Evolutionary conservation across 805 yeast genomes (phyloP), one percentile per base, ranked within the genome.

Genomic region (Tetrapisispora fleetii): DNA sequence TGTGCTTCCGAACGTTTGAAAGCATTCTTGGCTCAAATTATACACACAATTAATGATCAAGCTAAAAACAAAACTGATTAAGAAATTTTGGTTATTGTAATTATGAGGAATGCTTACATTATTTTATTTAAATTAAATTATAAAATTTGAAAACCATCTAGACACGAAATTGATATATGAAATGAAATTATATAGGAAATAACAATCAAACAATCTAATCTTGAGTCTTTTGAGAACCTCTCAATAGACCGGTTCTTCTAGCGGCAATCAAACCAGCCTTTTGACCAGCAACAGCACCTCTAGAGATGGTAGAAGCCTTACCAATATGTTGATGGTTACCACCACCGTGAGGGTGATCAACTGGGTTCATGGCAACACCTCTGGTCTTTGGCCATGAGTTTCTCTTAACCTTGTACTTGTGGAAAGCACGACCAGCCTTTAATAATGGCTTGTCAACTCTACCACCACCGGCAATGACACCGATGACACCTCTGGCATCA

Each of bases 301-400:
- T 88, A 66, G 95, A 84, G 69, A 91, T 91, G 70, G 98, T 91
- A 68, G 98, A 91, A 70, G 98, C 97, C 83, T 91, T 91, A 89
- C 98, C 98, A 80, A 90, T 91, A 77, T 91, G 98, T 82, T 91
- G 98, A 79, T 91, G 98, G 96, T 90, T 90, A 91, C 99, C 99
- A 91, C 99, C 98, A 87, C 99, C 99, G 77, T 91, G 99, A 75
- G 99, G 99, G 82, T 91, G 99, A 76, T 91, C 99, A 75, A 91
- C 99, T 76, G 98, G 98, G 81, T 91, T 91, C 99, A 93, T 91
- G 75, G 99, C 99, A 74, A 91, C 98, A 91, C 98, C 99, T 82
- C 98, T 89, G 72, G 98, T 93, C 86, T 88, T 90, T 79, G 99
- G 99, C 98, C 98, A 93, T 63, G 96, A 88, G 95, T 93, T 89